Percentiles rank a stretch among this genome's conserved stretches.
Evolutionary conservation across 2,329 filamentous ascomycete species (phyloP).

Genomic region (Claviceps sorghi): DNA sequence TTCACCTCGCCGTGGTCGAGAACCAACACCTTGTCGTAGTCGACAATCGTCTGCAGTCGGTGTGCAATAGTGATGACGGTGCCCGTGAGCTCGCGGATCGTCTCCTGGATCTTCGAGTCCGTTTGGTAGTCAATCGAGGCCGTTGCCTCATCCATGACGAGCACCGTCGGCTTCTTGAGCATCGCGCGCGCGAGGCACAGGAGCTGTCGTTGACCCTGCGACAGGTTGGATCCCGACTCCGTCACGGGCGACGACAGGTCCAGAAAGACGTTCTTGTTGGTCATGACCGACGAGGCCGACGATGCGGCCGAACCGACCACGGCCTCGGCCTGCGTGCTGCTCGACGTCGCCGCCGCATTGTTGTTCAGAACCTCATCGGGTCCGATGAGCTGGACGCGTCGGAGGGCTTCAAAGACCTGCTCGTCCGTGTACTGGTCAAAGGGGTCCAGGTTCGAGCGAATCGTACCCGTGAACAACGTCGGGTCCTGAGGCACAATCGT

Average conservation of each 20-base stretch:
- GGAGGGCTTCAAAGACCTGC: conserved; percentile 73
- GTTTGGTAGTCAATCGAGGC: conserved; percentile 95
- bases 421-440: conserved; percentile 82
- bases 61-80: conserved; percentile 97
- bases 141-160: conserved; percentile 99
- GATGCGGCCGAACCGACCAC: conserved; percentile 11
- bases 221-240: conserved; percentile 87
- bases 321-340: conserved; percentile 7
- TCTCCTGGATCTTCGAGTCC: conserved; percentile 90
- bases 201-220: conserved; percentile 89
- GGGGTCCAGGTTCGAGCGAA: conserved; percentile 84
- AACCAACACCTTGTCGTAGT: conserved; percentile 95
- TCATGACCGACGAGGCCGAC: conserved; percentile 26
- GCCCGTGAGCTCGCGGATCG: conserved; percentile 80
- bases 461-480: conserved; percentile 83
- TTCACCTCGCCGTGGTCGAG: conserved; percentile 77
- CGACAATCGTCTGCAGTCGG: conserved; percentile 87
- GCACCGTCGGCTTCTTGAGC: conserved; percentile 76
- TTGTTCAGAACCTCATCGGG: conserved; percentile 29
- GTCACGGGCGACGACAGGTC: conserved; percentile 72
- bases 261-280: conserved; percentile 91
- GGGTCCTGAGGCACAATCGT: conserved; percentile 97
- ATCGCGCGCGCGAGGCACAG: conserved; percentile 86
- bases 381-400: conserved; percentile 76
- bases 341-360: conserved; percentile 8